These are phyloP conservation scores for Tritrichomonas musculus DNA, from an alignment of 208 protist genomes.

Conservation along the genomic window DNA sequence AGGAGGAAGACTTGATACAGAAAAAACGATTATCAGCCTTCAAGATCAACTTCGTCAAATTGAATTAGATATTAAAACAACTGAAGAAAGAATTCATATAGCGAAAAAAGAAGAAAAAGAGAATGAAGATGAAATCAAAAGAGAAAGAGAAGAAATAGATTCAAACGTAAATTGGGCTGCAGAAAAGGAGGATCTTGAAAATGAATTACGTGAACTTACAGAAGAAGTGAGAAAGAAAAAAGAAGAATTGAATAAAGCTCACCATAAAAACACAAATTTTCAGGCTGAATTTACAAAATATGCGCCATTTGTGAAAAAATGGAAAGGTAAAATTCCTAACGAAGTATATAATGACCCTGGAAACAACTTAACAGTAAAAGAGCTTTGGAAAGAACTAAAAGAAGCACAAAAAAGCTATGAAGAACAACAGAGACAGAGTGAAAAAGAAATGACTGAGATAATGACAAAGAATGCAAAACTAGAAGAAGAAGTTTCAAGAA, in stretches of 20 bases:
- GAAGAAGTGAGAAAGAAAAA: background rate
- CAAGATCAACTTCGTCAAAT: background rate
- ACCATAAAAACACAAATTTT: background rate
- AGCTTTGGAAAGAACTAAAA: background rate
- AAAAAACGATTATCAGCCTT: background rate
- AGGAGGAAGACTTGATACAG: constrained; percentile 14
- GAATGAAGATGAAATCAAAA: background rate
- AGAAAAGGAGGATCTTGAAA: background rate
- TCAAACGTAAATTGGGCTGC: background rate
- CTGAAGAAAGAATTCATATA: background rate
- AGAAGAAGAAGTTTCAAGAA: background rate
- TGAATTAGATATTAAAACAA: background rate
- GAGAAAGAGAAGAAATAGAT: background rate
- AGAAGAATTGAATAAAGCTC: background rate
- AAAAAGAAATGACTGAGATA: background rate
- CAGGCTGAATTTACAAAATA: background rate
- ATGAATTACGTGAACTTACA: background rate
- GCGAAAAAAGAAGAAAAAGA: background rate
- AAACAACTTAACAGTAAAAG: background rate
- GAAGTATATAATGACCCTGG: background rate
- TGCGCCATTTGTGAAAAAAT: background rate
- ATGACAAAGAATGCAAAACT: background rate
- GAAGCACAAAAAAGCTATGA: background rate
- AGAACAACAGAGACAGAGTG: background rate
- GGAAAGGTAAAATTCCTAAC: background rate